Evolutionary conservation across 2,329 filamentous ascomycete genomes (phyloP).

Genomic region (Diaporthe aspalathi): DNA sequence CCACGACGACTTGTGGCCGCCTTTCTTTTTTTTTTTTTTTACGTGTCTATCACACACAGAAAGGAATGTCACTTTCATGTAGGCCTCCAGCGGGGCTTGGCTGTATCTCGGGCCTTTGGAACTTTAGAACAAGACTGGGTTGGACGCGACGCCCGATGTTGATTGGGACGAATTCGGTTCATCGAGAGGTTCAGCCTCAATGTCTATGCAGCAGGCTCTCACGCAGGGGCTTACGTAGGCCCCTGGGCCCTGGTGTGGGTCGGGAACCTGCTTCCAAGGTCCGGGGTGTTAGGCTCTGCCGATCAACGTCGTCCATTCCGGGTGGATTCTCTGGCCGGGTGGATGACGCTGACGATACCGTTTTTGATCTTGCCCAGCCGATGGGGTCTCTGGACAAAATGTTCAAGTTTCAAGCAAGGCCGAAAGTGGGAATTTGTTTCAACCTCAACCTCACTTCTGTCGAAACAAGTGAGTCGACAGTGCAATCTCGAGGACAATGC

Average conservation of each 20-base stretch:
- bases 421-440: conserved; percentile 21
- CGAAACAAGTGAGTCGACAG: background rate
- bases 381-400: conserved; percentile 7
- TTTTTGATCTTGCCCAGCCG: conserved; percentile 10
- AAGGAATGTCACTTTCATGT: background rate
- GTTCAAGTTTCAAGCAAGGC: conserved; percentile 6
- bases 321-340: background rate
- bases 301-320: conserved; percentile 29
- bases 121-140: background rate
- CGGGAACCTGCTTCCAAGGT: conserved; percentile 10
- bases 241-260: conserved; percentile 15
- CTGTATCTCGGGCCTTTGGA: conserved; percentile 2
- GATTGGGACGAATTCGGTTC: background rate
- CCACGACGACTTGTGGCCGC: background rate
- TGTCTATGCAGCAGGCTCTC: background rate
- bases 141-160: background rate
- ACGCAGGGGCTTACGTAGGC: conserved; percentile 29
- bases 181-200: conserved; percentile 18
- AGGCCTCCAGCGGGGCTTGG: conserved; percentile 20
- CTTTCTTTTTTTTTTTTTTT: conserved; percentile 16
- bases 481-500: conserved; percentile 27
- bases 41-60: background rate
- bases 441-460: background rate
- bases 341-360: conserved; percentile 14
- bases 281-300: conserved; percentile 15